Conservation (phyloP, 1,284 basidiomycete genomes). For the Phaffia rhodozyma region DNA sequence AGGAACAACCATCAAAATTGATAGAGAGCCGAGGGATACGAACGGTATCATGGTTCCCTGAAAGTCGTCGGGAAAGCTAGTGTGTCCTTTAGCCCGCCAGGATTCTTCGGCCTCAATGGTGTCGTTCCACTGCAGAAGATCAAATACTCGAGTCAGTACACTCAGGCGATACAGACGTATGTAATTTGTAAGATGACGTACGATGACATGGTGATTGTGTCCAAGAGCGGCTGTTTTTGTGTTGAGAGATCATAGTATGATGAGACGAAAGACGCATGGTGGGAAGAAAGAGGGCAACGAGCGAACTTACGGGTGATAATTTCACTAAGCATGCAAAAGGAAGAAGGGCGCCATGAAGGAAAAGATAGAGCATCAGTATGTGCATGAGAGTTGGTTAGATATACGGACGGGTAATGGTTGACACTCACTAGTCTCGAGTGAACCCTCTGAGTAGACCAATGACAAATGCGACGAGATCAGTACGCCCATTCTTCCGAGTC, state of each 20-base stretch:
- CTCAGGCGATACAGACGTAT: not conserved
- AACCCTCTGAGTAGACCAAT: constrained; percentile 1
- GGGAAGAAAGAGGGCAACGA: not conserved
- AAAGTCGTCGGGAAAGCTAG: constrained; percentile 7
- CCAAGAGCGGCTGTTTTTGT: constrained; percentile 6
- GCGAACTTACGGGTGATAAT: constrained; percentile 3
- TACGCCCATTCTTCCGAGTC: too few species aligned
- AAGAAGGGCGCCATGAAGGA: too few species aligned
- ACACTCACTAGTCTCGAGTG: constrained; percentile 14
- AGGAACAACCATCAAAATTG: not conserved
- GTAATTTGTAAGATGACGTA: not conserved
- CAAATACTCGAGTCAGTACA: not conserved
- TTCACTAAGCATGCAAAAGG: not conserved
- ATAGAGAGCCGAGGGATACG: not conserved
- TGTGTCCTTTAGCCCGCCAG: constrained; percentile 2
- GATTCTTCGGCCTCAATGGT: constrained; percentile 2
- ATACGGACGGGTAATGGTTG: not conserved
- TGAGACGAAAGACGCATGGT: not conserved
- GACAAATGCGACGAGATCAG: not conserved
- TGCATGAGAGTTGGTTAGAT: too few species aligned
- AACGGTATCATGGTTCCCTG: constrained; percentile 14
- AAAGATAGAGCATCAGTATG: not conserved
- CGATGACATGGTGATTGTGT: constrained; percentile 14
- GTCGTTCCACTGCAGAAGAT: constrained; percentile 8
- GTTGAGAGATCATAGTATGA: not conserved